Conservation (phyloP, 2,329 filamentous ascomycete species). For the Chalaropsis thielavioides region DNA sequence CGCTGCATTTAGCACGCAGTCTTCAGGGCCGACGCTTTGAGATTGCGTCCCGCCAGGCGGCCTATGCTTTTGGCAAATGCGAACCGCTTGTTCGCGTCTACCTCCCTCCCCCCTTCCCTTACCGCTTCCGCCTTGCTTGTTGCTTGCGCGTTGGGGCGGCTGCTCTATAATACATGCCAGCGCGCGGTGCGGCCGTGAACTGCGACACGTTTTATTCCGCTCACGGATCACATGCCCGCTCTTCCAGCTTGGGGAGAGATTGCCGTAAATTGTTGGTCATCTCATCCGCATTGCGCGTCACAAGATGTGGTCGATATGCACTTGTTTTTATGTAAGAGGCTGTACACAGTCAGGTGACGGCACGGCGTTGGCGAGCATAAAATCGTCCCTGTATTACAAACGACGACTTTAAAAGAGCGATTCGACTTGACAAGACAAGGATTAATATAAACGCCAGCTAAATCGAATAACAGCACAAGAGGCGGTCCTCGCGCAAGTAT, state of each 20-base stretch:
- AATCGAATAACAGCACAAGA: neutral
- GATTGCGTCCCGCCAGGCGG: neutral
- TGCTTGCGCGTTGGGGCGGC: neutral
- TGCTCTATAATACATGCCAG: neutral
- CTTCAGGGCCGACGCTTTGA: neutral
- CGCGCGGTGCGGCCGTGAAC: neutral
- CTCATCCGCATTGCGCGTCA: neutral
- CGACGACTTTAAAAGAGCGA: too few relatives aligned
- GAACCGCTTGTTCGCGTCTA: neutral
- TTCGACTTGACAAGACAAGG: neutral
- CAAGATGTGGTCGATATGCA: neutral
- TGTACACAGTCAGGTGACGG: neutral
- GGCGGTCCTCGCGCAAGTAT: neutral
- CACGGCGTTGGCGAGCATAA: neutral
- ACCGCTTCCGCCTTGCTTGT: neutral
- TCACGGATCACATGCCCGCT: neutral
- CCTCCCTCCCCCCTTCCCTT: neutral
- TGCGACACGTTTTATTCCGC: neutral
- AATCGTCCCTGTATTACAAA: too few relatives aligned
- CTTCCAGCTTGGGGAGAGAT: too few relatives aligned
- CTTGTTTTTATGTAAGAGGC: neutral
- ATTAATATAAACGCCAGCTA: neutral
- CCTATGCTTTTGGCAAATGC: neutral
- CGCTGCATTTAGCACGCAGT: neutral
- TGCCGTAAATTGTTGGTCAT: neutral